These are phyloP conservation scores for Termitomyces sp. DNA, from an alignment of 768 basidiomycete genomes.

Conservation along the genomic window DNA sequence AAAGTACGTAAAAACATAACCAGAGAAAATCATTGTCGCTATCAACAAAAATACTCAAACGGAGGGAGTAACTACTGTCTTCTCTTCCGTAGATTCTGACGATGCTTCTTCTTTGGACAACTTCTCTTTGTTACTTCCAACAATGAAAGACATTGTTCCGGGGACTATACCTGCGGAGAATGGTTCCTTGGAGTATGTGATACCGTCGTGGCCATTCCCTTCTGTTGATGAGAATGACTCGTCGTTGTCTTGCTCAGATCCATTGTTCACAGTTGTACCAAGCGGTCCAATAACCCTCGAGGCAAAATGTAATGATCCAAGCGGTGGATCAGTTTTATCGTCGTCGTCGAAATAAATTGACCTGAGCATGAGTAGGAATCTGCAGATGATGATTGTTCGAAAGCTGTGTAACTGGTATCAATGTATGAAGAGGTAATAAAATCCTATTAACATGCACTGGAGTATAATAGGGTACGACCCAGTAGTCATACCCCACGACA, in stretches of 20 bases:
- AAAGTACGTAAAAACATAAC: neutral
- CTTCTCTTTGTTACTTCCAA: neutral
- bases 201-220: slow-evolving; percentile 13
- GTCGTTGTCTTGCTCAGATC: slow-evolving; percentile 9
- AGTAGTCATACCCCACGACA: slow-evolving; percentile 25
- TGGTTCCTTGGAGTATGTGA: slow-evolving; percentile 19
- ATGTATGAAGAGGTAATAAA: neutral
- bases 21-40: neutral
- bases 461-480: slow-evolving; percentile 28
- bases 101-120: neutral
- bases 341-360: slow-evolving; percentile 19
- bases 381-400: slow-evolving; percentile 28
- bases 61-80: neutral
- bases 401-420: slow-evolving; percentile 14
- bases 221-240: neutral
- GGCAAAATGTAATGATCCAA: slow-evolving; percentile 16
- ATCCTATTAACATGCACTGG: slow-evolving; percentile 20
- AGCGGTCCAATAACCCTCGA: slow-evolving; percentile 21
- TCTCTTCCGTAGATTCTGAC: neutral
- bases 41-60: neutral
- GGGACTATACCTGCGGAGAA: slow-evolving; percentile 13
- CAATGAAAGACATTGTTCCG: neutral
- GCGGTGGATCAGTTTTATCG: slow-evolving; percentile 7
- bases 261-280: slow-evolving; percentile 20
- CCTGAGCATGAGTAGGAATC: slow-evolving; percentile 24